Conservation (phyloP, 164 flowering plant species). For the Berberis thunbergii region DNA sequence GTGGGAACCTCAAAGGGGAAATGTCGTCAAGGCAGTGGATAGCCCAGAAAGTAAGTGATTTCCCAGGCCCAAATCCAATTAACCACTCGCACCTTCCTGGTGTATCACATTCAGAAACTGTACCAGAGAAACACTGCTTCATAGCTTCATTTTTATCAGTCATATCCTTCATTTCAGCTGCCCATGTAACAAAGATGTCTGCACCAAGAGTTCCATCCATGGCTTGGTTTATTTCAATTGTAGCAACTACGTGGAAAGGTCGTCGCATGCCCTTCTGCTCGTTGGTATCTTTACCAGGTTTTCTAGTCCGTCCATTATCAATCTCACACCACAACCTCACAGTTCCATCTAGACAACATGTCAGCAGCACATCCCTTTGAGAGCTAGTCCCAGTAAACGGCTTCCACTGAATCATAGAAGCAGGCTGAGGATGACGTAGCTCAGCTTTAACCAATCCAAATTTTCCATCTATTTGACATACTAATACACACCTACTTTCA, state of each 20-base stretch:
- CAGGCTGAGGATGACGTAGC: slow-evolving; percentile 68
- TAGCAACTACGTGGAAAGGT: slow-evolving; percentile 64
- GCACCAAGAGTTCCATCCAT: slow-evolving; percentile 53
- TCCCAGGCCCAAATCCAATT: slow-evolving; percentile 61
- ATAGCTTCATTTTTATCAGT: slow-evolving; percentile 16
- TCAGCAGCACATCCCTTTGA: slow-evolving; percentile 49
- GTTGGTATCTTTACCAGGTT: slow-evolving; percentile 32
- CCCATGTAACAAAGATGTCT: slow-evolving; percentile 61
- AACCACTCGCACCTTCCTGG: slow-evolving; percentile 82
- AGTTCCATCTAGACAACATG: slow-evolving; percentile 88
- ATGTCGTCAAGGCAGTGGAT: slow-evolving; percentile 86
- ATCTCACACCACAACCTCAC: slow-evolving; percentile 88
- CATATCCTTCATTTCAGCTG: slow-evolving; percentile 39
- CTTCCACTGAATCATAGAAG: slow-evolving; percentile 87
- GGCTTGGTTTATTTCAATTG: slow-evolving; percentile 60
- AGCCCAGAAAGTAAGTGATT: slow-evolving; percentile 61
- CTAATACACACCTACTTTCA: slow-evolving; percentile 38
- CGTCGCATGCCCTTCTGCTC: slow-evolving; percentile 14
- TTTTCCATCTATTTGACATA: slow-evolving; percentile 32
- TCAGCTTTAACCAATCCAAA: slow-evolving; percentile 38
- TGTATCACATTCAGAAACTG: slow-evolving; percentile 23
- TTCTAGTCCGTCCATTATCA: slow-evolving; percentile 52
- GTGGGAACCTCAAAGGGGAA: slow-evolving; percentile 73
- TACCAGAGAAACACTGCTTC: slow-evolving; percentile 17
- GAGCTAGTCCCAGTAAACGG: slow-evolving; percentile 29